These are phyloP conservation scores for Metarhizium robertsii DNA, from an alignment of 2,329 filamentous ascomycete species.

Conservation along the genomic window DNA sequence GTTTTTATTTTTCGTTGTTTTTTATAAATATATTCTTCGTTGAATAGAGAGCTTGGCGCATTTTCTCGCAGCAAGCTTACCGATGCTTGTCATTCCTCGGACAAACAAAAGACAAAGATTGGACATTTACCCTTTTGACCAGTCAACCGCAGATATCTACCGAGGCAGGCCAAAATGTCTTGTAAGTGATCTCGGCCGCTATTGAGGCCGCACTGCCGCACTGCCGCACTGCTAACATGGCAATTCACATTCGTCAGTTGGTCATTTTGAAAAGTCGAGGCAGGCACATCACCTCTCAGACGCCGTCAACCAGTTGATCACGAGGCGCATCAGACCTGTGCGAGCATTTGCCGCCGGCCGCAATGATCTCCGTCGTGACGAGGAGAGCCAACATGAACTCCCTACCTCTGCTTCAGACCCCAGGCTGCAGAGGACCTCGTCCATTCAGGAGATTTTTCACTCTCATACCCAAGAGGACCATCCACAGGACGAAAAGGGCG, in stretches of 20 bases:
- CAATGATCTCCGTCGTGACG: background rate
- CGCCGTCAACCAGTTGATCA: background rate
- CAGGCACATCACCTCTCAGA: background rate
- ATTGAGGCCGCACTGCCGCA: no score
- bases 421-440: background rate
- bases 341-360: background rate
- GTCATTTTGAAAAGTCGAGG: background rate
- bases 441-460: background rate
- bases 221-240: background rate
- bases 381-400: background rate
- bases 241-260: background rate
- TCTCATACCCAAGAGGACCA: background rate
- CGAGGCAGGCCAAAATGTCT: background rate
- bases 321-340: background rate
- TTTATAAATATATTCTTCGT: no score
- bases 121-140: no score
- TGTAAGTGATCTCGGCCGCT: background rate
- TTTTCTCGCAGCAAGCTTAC: no score
- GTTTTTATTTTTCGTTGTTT: no score
- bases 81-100: no score
- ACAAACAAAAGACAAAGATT: no score
- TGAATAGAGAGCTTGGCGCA: no score
- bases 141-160: background rate
- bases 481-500: background rate
- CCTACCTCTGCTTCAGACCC: background rate